Percentiles rank a stretch among this genome's conserved stretches.
Conservation (phyloP, 108 stramenopile genomes). For the Cyclotella baltica region DNA sequence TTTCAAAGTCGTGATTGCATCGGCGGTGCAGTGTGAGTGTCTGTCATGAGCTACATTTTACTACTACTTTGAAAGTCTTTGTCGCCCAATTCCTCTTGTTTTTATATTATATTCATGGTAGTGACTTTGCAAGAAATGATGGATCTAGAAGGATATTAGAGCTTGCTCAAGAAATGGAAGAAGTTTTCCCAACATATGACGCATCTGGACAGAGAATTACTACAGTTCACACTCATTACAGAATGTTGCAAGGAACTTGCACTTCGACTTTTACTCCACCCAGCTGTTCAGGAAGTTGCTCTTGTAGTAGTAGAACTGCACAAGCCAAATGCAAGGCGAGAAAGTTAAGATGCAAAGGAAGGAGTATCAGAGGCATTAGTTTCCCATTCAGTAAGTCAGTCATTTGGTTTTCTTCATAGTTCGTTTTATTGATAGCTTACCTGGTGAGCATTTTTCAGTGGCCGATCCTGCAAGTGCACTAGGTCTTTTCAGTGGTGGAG, state of each 20-base stretch:
- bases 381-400: slow-evolving; percentile 21
- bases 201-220: slow-evolving; percentile 13
- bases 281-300: slow-evolving; percentile 22
- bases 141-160: background rate
- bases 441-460: slow-evolving; percentile 23
- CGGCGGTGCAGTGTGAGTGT: background rate
- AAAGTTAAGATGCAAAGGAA: slow-evolving; percentile 26
- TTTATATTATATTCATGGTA: slow-evolving; percentile 4
- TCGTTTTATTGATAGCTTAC: background rate
- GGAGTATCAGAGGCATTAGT: slow-evolving; percentile 19
- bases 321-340: slow-evolving; percentile 33
- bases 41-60: no score
- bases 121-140: slow-evolving; percentile 16
- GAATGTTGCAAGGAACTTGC: background rate
- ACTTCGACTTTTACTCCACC: background rate
- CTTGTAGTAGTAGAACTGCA: background rate
- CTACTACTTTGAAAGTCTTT: no score
- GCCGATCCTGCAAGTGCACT: slow-evolving; percentile 26
- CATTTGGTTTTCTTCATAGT: background rate
- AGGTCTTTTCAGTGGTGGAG: slow-evolving; percentile 25
- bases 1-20: background rate
- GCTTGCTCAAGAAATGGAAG: slow-evolving; percentile 28
- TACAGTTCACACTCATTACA: slow-evolving; percentile 4
- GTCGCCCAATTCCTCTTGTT: background rate
- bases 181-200: slow-evolving; percentile 32